Evolutionary conservation across 768 basidiomycete species (phyloP).

Genomic region (Termitomyces sp.): DNA sequence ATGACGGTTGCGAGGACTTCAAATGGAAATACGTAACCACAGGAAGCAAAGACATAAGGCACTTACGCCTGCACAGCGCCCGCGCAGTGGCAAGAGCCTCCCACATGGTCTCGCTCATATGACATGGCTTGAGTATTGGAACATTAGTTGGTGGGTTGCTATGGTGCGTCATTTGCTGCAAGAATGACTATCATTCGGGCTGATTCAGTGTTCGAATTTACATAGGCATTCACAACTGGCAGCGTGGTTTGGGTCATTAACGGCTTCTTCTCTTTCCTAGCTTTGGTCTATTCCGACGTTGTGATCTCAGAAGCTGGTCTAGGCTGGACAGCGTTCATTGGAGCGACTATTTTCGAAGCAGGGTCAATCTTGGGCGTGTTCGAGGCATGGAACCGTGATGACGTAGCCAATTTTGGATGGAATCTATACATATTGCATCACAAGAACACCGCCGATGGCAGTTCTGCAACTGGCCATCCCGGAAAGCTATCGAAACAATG

Average conservation of each 20-base stretch:
- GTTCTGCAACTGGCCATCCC: neutral
- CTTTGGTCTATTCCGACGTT: neutral
- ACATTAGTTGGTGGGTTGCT: constrained; percentile 42
- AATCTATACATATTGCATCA: neutral
- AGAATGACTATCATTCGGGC: neutral
- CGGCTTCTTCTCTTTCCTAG: neutral
- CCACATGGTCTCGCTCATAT: constrained; percentile 23
- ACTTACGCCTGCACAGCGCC: constrained; percentile 18
- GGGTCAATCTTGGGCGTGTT: constrained; percentile 48
- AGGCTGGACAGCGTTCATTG: constrained; percentile 50
- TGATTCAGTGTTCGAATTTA: neutral
- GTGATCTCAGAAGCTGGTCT: constrained; percentile 25
- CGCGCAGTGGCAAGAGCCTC: constrained; percentile 14
- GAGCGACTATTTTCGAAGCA: constrained; percentile 58
- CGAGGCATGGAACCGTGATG: neutral
- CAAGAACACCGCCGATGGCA: neutral
- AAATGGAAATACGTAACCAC: constrained; percentile 37
- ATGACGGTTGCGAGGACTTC: constrained; percentile 10
- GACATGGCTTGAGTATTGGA: constrained; percentile 37
- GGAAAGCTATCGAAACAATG: neutral
- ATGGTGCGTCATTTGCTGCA: constrained; percentile 20
- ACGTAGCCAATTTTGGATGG: neutral
- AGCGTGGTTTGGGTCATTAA: neutral
- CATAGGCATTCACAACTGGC: neutral
- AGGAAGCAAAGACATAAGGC: constrained; percentile 30